Evolutionary conservation across 2,329 filamentous ascomycete genomes (phyloP), one percentile per base, ranked within the genome.

Genomic region (Tricladium varicosporioides): DNA sequence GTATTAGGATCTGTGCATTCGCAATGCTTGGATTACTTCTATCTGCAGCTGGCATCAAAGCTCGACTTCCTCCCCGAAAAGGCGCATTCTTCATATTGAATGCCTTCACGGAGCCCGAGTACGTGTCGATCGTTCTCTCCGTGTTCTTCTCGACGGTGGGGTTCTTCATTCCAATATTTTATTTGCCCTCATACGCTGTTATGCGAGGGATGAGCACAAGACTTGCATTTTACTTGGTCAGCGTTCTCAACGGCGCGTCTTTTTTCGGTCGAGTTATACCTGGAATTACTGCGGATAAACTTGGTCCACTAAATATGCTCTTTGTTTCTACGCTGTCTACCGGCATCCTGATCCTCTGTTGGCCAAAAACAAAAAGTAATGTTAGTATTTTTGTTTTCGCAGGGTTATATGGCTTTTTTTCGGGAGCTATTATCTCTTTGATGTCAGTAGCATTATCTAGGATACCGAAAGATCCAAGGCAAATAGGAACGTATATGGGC

Each of bases 201-300:
- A 58, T 66, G 1, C 71, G 74, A 42, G 79, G 79, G 45, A 79
- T 83, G 72, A 71, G 72, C 58, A 33, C 64, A 1, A 58, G 67
- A 5, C 70, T 84, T 1, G 75, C 79, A 0, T 69, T 40, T 3
- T 94, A 90, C 70, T 84, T 91, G 68, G 80, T 94, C 58, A 75
- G 95, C 42, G 87, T 91, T n/a, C 86, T 64, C 9, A 64, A 64
- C 33, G 56, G 50, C 9, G 49, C 49, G 7, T 61, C 60, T 2
- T 51, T 61, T 44, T 54, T 63, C 32, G 62, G 62, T 9, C 56
- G 62, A 11, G 45, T 57, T 8, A 46, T 64, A 7, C 55, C 57
- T 42, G 60, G 60, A 2, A 47, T 50, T 51, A 14, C 59, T 36
- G 60, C 60, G 8, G 60, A 64, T 11, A 52, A 46, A 4, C 14